Base-by-base conservation (phyloP, 345 rosid species). In the Ricinus communis region DNA sequence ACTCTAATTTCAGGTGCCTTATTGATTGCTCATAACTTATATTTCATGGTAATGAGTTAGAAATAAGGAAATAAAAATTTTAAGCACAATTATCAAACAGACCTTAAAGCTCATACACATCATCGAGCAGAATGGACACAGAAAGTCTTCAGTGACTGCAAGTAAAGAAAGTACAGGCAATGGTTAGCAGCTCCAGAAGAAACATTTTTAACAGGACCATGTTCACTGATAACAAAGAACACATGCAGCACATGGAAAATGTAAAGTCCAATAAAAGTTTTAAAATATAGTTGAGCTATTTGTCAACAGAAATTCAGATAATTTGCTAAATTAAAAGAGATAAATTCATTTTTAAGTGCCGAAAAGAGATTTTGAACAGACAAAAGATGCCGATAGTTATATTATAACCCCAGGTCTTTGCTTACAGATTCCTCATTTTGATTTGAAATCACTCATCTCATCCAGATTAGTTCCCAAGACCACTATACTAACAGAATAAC, bases 101-200 rank as follows among this genome's bases (percentile, higher is more conserved):
- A 76, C 79, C 79, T 70, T 76, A 70, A 76, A 76, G 66, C 70
- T 76, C 72, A 70, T 46, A 65, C 79, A 70, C 56, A 47, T 73
- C 66, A 76, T 55, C 55, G 41, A 76, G 71, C 79, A 76, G 65
- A 76, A 76, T 49, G 79, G 79, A 59, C 79, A 76, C 54, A 75
- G 57, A 55, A 70, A 76, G 50, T 76, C 79, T 59, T 76, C 75
- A 8, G 79, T 76, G 33, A 71, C 79, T 76, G 67, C 75, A 76
- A 51, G 53, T 57, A 22, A 47, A 70, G 55, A 58, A 46, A 45
- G 22, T 25, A 22, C 22, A 18, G 1, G 6, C 49, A 24, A 49
- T 33, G n/a, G 41, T 63, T n/a, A 69, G 65, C 47, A 30, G 8
- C 68, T 31, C 31, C 18, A 55, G 25, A 0, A 43, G 54, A 67